Percentiles rank a stretch among this genome's conserved stretches.
Conservation (phyloP, 2,329 filamentous ascomycete genomes). For the Ophiocordyceps camponoti-leonardi region DNA sequence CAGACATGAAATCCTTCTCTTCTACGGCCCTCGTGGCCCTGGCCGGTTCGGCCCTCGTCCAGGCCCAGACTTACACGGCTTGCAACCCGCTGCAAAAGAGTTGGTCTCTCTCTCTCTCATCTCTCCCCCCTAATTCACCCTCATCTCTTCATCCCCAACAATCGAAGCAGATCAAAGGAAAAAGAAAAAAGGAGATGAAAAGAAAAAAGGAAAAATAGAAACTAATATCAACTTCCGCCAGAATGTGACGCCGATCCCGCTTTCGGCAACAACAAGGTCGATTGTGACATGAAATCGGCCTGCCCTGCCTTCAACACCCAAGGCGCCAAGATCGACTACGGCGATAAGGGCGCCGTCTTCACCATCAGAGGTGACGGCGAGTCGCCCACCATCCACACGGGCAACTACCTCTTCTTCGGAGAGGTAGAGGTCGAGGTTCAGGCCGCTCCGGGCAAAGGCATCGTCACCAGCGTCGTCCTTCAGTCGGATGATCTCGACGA, state of each 20-base stretch:
- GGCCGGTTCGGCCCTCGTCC: constrained; percentile 6
- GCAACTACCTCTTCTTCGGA: constrained; percentile 96
- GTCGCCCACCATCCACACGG: constrained; percentile 54
- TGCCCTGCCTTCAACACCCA: constrained; percentile 37
- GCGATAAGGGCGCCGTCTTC: constrained; percentile 33
- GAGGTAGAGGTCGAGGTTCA: constrained; percentile 65
- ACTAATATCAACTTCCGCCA: no score
- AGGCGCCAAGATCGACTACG: constrained; percentile 31
- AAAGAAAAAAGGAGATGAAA: background rate
- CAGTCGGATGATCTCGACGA: constrained; percentile 75
- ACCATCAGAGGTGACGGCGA: constrained; percentile 51
- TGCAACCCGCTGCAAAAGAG: constrained; percentile 38
- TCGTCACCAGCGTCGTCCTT: constrained; percentile 79
- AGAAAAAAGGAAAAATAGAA: no score
- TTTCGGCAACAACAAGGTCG: constrained; percentile 39
- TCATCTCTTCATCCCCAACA: no score
- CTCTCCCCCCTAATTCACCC: no score
- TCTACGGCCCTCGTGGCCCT: no score
- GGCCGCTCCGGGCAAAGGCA: constrained; percentile 62
- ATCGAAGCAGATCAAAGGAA: no score
- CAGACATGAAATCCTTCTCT: no score
- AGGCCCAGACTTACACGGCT: constrained; percentile 37
- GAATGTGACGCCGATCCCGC: constrained; percentile 62
- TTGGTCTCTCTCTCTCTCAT: constrained; percentile 5
- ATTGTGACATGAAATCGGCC: constrained; percentile 58